Base-by-base conservation (phyloP, 1,284 basidiomycete genomes). In the Puccinia triticina region DNA sequence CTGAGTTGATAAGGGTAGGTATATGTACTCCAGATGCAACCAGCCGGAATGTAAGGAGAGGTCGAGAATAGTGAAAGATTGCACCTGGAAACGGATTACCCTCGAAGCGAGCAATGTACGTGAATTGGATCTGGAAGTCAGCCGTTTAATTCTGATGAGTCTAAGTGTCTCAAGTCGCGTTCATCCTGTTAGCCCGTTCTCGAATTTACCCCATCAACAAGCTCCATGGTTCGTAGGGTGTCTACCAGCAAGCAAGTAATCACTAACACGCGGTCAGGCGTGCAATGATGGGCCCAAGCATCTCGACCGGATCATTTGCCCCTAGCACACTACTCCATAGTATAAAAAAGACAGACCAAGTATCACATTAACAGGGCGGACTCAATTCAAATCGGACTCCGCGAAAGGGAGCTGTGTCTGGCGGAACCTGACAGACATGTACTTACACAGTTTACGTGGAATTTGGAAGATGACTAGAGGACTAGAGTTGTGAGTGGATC, bases 61-160 rank as follows among this genome's bases (percentile, higher is more conserved):
- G 5, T 1, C 10, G 29, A 69, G 18, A 43, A 11, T 18, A 8
- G 37, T 43, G 32, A 32, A 69, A 43, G 66, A 69, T 23, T 43
- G 11, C 21, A 32, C 66, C 66, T 69, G 32, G 66, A 69, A 69
- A 69, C 66, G 66, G 43, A 69, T 69, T 69, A 69, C 43, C 21
- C 37, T 43, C 29, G 40, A 69, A 48, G 43, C 66, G 37, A 69
- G 37, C 66, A 43, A 48, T 61, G 1, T 34, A 61, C 29, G 66
- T 43, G 66, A 69, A 69, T 43, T 69, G 37, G 23, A 43, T 21
- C 21, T 48, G 21, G 3, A 34, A 61, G 43, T 48, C 37, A 69
- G 64, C 16, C 37, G 26, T 32, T 26, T 18, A 57, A 57, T 57
- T 32, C 64, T 14, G 23, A 14, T 37, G 23, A 69, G 43, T 69